Conservation (phyloP, 306 rosid genomes). For the Dalbergia cultrata region DNA sequence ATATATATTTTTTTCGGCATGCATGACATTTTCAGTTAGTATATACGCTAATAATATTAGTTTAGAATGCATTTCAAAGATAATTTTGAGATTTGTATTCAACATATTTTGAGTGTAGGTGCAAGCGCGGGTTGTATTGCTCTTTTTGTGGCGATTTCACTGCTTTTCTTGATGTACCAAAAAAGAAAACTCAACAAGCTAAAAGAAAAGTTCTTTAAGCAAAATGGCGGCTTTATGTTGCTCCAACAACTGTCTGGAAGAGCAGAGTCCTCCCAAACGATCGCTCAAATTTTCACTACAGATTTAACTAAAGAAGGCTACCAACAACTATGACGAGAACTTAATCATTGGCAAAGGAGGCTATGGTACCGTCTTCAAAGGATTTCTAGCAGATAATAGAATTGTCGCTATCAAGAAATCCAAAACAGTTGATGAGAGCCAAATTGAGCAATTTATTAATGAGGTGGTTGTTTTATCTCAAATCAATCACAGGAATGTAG, state of each 20-base stretch:
- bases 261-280: not conserved
- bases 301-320: not conserved
- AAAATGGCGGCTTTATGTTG: conserved; percentile 52
- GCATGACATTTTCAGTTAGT: no score
- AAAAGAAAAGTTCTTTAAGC: conserved; percentile 40
- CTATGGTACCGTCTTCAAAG: conserved; percentile 50
- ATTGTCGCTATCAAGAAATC: conserved; percentile 51
- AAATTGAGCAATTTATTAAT: not conserved
- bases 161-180: not conserved
- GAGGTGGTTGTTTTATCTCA: not conserved
- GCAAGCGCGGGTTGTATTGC: not conserved
- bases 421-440: not conserved
- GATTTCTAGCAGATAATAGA: conserved; percentile 21
- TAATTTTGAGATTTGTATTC: not conserved
- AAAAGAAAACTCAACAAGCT: not conserved
- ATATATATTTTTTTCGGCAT: no score
- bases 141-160: not conserved
- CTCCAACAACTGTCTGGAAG: conserved; percentile 27
- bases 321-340: conserved; percentile 1
- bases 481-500: not conserved
- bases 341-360: conserved; percentile 42
- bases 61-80: not conserved
- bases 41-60: no score
- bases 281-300: conserved; percentile 8
- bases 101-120: not conserved